Percentiles rank a stretch among this genome's conserved stretches.
These are phyloP conservation scores for Tympanopsis confertula DNA, from an alignment of 2,329 filamentous ascomycete genomes.

Conservation along the genomic window DNA sequence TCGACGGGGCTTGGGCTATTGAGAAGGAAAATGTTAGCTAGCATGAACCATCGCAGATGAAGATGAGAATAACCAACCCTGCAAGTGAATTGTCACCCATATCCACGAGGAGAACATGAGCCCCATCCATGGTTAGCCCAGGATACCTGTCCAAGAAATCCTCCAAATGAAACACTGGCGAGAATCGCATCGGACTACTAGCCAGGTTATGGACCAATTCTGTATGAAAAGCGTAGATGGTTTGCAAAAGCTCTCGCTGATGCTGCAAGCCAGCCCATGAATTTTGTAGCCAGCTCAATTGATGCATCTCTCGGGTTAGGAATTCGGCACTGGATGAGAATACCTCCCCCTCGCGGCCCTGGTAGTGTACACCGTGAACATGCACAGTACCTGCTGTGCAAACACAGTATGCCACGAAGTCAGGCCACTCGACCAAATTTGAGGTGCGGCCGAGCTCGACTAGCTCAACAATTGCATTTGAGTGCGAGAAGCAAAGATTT, in stretches of 20 bases:
- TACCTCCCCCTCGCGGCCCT: too few species aligned
- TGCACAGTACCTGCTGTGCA: constrained; percentile 81
- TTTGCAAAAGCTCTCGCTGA: constrained; percentile 67
- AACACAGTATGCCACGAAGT: constrained; percentile 77
- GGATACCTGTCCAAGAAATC: not conserved
- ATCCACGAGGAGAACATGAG: not conserved
- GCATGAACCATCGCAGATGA: too few species aligned
- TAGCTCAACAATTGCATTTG: constrained; percentile 75
- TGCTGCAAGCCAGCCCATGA: constrained; percentile 71
- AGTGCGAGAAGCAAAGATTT: constrained; percentile 75
- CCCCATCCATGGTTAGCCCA: not conserved
- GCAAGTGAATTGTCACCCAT: too few species aligned
- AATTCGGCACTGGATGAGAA: constrained; percentile 58
- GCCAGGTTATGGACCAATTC: constrained; percentile 64
- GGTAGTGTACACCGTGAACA: constrained; percentile 75
- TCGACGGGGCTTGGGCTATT: too few species aligned
- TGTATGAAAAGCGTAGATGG: constrained; percentile 66
- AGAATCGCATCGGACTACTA: not conserved
- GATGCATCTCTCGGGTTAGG: constrained; percentile 67
- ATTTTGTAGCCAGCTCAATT: constrained; percentile 63
- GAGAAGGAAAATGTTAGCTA: too few species aligned
- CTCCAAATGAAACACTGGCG: not conserved
- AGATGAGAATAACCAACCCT: too few species aligned
- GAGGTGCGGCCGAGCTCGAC: constrained; percentile 68
- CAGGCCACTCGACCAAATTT: constrained; percentile 66